A percentile compares a stretch with the other conserved stretches of the same genome.
Conservation (phyloP, 2,329 filamentous ascomycete species). For the Basipetospora sp. region DNA sequence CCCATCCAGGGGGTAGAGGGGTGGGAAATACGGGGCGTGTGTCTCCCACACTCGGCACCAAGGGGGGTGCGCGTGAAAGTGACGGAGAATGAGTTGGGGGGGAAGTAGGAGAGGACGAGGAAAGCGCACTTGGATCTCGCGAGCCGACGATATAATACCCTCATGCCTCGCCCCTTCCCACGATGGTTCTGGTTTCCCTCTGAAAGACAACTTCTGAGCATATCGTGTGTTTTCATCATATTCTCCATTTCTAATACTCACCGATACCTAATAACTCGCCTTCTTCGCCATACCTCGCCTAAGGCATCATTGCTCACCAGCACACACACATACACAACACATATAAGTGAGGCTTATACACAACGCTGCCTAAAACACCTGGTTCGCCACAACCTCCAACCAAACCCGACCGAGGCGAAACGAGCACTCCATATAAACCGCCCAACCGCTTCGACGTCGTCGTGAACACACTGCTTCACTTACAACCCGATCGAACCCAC, state of each 20-base stretch:
- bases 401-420: background rate
- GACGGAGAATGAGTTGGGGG: too few relatives aligned
- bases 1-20: too few relatives aligned
- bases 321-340: background rate
- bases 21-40: too few relatives aligned
- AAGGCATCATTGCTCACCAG: background rate
- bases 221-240: too few relatives aligned
- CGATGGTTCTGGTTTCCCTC: too few relatives aligned
- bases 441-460: too few relatives aligned
- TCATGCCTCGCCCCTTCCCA: conserved; percentile 1
- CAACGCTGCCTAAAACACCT: background rate
- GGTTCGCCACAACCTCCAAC: background rate
- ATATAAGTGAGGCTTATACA: background rate
- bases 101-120: too few relatives aligned
- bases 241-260: background rate
- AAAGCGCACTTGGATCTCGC: too few relatives aligned
- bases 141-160: conserved; percentile 2
- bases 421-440: background rate
- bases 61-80: too few relatives aligned
- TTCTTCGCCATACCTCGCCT: background rate
- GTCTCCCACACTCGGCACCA: too few relatives aligned
- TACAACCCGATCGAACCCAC: conserved; percentile 3
- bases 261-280: too few relatives aligned
- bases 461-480: background rate
- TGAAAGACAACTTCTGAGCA: too few relatives aligned